A percentile compares a stretch with the other conserved stretches of the same genome.
Conservation (phyloP, 1,139 yeast species). For the Debaryomyces fabryi region DNA sequence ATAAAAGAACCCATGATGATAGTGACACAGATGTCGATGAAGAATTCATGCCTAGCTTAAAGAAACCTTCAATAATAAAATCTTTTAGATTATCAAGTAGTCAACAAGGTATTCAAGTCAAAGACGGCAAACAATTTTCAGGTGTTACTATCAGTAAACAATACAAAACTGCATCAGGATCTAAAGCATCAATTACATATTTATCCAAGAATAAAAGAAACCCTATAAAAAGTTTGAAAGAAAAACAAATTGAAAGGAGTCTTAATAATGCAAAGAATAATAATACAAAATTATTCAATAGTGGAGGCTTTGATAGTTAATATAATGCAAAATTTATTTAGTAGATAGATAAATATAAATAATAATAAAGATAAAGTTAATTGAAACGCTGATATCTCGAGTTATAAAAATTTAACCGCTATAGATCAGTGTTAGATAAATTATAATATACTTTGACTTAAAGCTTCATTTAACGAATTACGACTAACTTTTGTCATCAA, state of each 20-base stretch:
- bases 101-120: conserved; percentile 37
- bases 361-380: not conserved
- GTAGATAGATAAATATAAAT: conserved; percentile 3
- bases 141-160: conserved; percentile 61
- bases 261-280: conserved; percentile 24
- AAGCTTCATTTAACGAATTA: conserved; percentile 39
- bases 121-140: conserved; percentile 44
- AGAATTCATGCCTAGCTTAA: conserved; percentile 40
- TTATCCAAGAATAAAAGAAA: conserved; percentile 40
- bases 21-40: conserved; percentile 39
- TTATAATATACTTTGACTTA: conserved; percentile 19
- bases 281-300: conserved; percentile 17
- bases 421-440: not conserved
- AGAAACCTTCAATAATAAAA: conserved; percentile 50
- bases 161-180: conserved; percentile 58
- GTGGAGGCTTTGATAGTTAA: conserved; percentile 25
- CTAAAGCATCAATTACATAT: conserved; percentile 61
- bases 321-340: conserved; percentile 4
- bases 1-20: conserved; percentile 19
- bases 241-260: conserved; percentile 30
- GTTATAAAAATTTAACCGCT: not conserved
- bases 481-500: conserved; percentile 39
- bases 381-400: conserved; percentile 1
- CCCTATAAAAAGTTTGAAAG: conserved; percentile 31
- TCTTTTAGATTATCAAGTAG: conserved; percentile 47